Percentiles rank a stretch among this genome's conserved stretches.
Conservation (phyloP, 257 asterid genomes). For the Lithospermum erythrorhizon region DNA sequence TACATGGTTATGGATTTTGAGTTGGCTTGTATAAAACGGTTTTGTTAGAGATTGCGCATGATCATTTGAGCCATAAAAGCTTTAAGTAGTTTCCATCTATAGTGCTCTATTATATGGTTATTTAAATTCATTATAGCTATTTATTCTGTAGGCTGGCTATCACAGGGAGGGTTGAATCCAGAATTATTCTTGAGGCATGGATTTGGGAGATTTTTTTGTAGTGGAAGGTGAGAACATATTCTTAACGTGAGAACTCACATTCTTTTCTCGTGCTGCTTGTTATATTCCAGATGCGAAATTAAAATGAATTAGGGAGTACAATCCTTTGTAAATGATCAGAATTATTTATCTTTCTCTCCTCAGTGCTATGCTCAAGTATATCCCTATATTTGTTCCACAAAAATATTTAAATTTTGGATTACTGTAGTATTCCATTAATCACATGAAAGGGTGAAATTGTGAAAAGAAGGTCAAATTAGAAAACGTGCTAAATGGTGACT, state of each 20-base stretch:
- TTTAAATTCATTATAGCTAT: constrained; percentile 3
- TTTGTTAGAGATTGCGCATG: neutral
- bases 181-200: constrained; percentile 7
- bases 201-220: constrained; percentile 19
- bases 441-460: no score
- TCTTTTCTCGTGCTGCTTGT: neutral
- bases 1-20: no score
- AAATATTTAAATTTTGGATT: no score
- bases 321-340: no score
- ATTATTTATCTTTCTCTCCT: no score
- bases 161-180: constrained; percentile 19
- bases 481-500: no score
- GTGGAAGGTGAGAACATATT: constrained; percentile 25
- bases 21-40: neutral
- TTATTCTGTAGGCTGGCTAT: constrained; percentile 5
- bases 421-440: no score
- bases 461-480: no score
- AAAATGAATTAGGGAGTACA: neutral
- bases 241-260: neutral
- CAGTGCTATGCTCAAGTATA: no score
- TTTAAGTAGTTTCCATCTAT: neutral
- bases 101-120: neutral
- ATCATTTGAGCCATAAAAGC: neutral
- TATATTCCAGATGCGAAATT: neutral
- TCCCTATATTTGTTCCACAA: no score